Evolutionary conservation across 441 rosid genomes (phyloP).

Genomic region (Erodium texanum): DNA sequence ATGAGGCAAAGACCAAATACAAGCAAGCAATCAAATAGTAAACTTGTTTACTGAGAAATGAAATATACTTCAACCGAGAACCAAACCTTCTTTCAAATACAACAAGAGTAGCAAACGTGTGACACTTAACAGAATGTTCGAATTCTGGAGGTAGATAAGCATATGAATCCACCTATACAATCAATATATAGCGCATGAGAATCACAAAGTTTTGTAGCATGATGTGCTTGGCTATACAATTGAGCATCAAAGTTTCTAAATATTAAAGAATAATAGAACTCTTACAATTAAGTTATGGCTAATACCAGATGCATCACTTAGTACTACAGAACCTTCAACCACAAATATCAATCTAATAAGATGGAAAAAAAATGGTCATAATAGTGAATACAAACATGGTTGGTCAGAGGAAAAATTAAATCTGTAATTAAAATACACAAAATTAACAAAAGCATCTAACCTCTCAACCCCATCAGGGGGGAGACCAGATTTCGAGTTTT

Average conservation of each 20-base stretch:
- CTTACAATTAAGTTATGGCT: conserved; percentile 45
- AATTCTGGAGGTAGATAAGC: conserved; percentile 76
- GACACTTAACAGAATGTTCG: conserved; percentile 45
- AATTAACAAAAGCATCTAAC: conserved; percentile 20
- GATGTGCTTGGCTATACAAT: too few relatives aligned
- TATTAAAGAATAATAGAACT: not conserved
- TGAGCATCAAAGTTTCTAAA: not conserved
- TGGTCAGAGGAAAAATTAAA: not conserved
- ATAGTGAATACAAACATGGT: conserved; percentile 6
- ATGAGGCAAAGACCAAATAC: conserved; percentile 15
- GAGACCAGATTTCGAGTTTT: conserved; percentile 61
- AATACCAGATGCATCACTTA: conserved; percentile 35
- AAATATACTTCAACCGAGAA: conserved; percentile 1
- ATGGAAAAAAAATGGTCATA: conserved; percentile 13
- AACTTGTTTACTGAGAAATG: conserved; percentile 8
- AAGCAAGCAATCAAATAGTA: conserved; percentile 3
- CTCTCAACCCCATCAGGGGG: conserved; percentile 60
- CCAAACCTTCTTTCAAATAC: conserved; percentile 65
- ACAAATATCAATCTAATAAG: conserved; percentile 59
- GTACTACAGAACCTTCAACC: conserved; percentile 54
- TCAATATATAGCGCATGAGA: not conserved
- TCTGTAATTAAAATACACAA: not conserved
- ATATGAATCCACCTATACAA: conserved; percentile 65
- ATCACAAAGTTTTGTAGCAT: not conserved
- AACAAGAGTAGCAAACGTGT: conserved; percentile 52